phyloP scores from a whole-genome alignment of 2,329 filamentous ascomycete species.

The Fusarium xylarioides region DNA sequence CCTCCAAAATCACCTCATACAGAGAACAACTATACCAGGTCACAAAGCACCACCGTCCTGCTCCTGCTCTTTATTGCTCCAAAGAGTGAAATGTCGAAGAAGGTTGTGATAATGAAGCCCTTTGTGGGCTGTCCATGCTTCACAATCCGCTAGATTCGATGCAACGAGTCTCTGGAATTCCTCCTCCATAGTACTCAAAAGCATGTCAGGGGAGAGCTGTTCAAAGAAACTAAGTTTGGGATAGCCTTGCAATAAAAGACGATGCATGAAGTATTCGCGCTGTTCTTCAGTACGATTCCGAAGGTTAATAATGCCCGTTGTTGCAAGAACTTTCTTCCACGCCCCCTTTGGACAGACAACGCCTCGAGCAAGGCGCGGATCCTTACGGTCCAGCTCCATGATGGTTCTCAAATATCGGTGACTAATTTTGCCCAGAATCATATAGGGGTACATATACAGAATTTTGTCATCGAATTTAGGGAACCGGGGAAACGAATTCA shows the following conservation, averaged over 20 bases:
- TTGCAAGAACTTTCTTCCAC: not conserved
- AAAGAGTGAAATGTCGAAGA: not conserved
- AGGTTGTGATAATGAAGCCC: not conserved
- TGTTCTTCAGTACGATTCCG: rapidly evolving
- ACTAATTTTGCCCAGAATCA: rapidly evolving
- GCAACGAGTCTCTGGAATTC: not conserved
- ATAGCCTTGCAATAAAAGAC: not conserved
- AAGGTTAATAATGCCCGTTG: rapidly evolving
- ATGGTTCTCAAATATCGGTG: not conserved
- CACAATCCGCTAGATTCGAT: rapidly evolving
- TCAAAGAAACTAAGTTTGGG: not conserved
- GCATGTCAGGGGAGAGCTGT: not conserved
- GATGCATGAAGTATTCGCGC: rapidly evolving
- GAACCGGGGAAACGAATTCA: not conserved
- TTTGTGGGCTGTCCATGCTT: not conserved
- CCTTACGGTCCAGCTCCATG: too few relatives aligned
- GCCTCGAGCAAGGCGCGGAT: too few relatives aligned
- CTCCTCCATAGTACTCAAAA: rapidly evolving
- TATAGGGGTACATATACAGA: rapidly evolving
- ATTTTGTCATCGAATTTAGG: not conserved
- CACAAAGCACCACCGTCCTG: not conserved
- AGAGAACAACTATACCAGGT: not conserved
- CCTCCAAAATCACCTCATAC: not conserved
- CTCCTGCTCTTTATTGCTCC: not conserved
- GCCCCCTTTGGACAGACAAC: not conserved